Evolutionary conservation across 1,284 basidiomycete species (phyloP), one percentile per base, ranked within the genome.

Genomic region (Fomitopsis pinicola): DNA sequence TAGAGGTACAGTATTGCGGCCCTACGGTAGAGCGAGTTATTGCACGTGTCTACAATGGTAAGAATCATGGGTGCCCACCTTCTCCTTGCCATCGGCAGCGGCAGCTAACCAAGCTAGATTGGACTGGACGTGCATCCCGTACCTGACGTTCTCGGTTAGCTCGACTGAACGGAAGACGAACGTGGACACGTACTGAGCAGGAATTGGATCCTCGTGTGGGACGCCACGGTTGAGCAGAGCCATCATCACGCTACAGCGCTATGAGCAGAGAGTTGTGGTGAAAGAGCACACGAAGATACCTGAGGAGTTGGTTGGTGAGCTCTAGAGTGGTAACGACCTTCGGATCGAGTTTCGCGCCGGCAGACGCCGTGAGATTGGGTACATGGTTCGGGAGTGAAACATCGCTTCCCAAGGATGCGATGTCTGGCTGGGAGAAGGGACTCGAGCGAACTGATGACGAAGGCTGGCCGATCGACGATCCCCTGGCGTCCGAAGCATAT

Each of bases 61-160:
- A 40, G 3, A 15, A 2, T 8, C 1, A 57, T 38, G 35, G 44
- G 74, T 81, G 63, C 73, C 83, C 83, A 46, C 75, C 75, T 70
- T 78, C 77, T 45, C 79, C 54, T 71, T 76, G 33, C 78, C 78
- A 66, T 90, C 88, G 40, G 82, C 85, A 33, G 81, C 82, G 22
- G 82, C 79, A 54, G 87, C 86, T 62, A 90, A 74, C 85, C 86
- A 91, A 1, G 80, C 76, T 10, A 91, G 76, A 71, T 91, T 91
- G 33, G 82, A 79, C 67, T 89, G 83, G 45, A 90, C 72, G 61
- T 87, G 81, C 19, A 60, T 59, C 5, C 80, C 71, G 71, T 83
- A 89, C 69, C 88, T 90, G 66, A 36, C 54, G 45, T 58, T 40
- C 63, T 57, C 57, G 42, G 42, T 33, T 67, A 63, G 63, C 59